Conservation (phyloP, 208 protist species). For the Balamuthia mandrillaris region DNA sequence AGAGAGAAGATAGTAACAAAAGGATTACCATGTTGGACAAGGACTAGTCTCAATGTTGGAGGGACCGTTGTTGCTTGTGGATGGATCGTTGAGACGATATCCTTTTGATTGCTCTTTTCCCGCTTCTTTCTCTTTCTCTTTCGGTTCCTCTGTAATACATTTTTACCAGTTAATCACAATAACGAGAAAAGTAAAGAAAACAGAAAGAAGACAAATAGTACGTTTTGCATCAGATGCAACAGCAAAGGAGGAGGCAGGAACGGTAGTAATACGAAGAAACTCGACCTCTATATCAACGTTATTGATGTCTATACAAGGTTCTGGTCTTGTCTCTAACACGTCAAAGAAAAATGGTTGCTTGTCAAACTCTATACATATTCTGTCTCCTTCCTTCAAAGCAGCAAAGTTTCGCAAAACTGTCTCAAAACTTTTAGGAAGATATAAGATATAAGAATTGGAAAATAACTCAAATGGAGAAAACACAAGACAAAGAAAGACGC, state of each 20-base stretch:
- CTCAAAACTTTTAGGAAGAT: neutral
- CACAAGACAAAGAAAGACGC: neutral
- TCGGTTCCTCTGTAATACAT: neutral
- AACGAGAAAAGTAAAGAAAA: too few species aligned
- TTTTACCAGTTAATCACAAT: neutral
- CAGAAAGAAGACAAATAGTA: too few species aligned
- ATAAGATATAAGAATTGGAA: neutral
- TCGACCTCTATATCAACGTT: conserved; percentile 28
- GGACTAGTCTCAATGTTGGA: too few species aligned
- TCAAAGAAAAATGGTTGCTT: neutral
- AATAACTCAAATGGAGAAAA: neutral
- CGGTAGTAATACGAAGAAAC: neutral
- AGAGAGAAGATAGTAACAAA: neutral
- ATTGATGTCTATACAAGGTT: conserved; percentile 6
- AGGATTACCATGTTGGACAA: neutral
- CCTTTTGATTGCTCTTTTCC: neutral
- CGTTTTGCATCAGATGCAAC: neutral
- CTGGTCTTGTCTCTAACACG: neutral
- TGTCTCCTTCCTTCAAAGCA: neutral
- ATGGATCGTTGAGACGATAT: neutral
- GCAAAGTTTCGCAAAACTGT: conserved; percentile 20
- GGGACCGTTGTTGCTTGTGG: too few species aligned
- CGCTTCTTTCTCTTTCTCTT: neutral
- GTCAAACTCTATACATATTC: neutral
- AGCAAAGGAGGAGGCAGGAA: too few species aligned